A percentile compares a stretch with the other conserved stretches of the same genome.
phyloP scores from a whole-genome alignment of 768 basidiomycete genomes.

The Phaeotremella fagi region DNA sequence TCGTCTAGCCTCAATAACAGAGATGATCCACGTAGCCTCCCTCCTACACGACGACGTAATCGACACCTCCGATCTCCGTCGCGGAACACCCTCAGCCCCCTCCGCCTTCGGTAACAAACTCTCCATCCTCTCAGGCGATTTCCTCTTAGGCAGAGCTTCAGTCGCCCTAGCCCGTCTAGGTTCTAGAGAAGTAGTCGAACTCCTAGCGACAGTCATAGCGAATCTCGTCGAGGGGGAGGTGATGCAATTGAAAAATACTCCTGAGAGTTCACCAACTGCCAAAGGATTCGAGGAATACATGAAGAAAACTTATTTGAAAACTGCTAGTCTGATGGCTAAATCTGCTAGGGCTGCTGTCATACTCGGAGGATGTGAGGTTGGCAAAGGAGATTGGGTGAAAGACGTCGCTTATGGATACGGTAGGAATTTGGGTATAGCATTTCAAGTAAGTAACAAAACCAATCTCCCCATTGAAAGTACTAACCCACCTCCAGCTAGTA shows the following conservation, averaged over 20 bases:
- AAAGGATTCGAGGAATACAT: conserved; percentile 61
- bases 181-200: conserved; percentile 82
- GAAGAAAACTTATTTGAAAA: conserved; percentile 88
- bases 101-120: conserved; percentile 86
- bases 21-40: conserved; percentile 97
- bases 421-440: conserved; percentile 85
- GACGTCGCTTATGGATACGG: conserved; percentile 89
- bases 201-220: conserved; percentile 83
- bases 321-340: conserved; percentile 86
- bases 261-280: conserved; percentile 33
- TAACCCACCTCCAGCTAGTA: conserved; percentile 60
- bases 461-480: background rate
- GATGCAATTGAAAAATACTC: conserved; percentile 59
- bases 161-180: conserved; percentile 82
- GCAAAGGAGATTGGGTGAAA: conserved; percentile 67
- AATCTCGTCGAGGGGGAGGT: conserved; percentile 98
- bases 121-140: conserved; percentile 89
- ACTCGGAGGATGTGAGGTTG: conserved; percentile 66
- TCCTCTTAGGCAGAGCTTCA: conserved; percentile 84
- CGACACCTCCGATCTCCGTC: conserved; percentile 66
- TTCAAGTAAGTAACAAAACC: conserved; percentile 63
- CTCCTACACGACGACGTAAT: conserved; percentile 88
- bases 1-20: conserved; percentile 89
- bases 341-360: conserved; percentile 75
- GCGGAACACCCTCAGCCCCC: conserved; percentile 65